phyloP scores from a whole-genome alignment of 2,329 filamentous ascomycete genomes.

The Fusarium burgessii region DNA sequence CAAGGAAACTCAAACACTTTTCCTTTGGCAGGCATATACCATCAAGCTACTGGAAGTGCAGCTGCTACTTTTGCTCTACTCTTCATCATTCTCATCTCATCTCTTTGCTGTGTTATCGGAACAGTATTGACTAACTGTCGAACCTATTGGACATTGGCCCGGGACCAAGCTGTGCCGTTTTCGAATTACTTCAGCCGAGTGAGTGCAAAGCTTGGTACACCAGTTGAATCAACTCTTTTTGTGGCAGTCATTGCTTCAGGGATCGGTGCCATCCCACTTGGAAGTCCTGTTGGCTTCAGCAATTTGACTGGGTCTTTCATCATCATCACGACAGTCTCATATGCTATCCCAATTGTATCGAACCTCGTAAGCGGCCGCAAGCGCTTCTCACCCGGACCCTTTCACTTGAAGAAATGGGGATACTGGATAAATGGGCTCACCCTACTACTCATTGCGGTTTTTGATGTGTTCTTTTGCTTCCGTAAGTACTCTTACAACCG shows the following conservation, averaged over 20 bases:
- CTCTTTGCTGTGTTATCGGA: constrained; percentile 41
- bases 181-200: constrained; percentile 36
- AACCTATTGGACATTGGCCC: constrained; percentile 42
- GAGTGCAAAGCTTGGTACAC: constrained; percentile 33
- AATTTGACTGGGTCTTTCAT: constrained; percentile 46
- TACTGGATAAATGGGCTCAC: constrained; percentile 34
- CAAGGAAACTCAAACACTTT: constrained; percentile 42
- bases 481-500: constrained; percentile 25
- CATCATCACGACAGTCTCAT: constrained; percentile 45
- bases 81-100: constrained; percentile 44
- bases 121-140: constrained; percentile 44
- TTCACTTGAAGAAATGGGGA: constrained; percentile 25
- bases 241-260: constrained; percentile 42
- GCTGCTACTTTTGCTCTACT: constrained; percentile 38
- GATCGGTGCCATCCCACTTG: constrained; percentile 43
- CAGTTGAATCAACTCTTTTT: constrained; percentile 40
- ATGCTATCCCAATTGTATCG: constrained; percentile 39
- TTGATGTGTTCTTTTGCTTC: constrained; percentile 46
- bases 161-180: constrained; percentile 44
- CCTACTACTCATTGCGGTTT: constrained; percentile 32
- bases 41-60: constrained; percentile 37
- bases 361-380: constrained; percentile 36
- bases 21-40: constrained; percentile 42
- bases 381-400: constrained; percentile 31
- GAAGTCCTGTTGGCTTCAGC: constrained; percentile 43